Base-by-base conservation (phyloP, 257 asterid species). In the Dorcoceras hygrometricum region DNA sequence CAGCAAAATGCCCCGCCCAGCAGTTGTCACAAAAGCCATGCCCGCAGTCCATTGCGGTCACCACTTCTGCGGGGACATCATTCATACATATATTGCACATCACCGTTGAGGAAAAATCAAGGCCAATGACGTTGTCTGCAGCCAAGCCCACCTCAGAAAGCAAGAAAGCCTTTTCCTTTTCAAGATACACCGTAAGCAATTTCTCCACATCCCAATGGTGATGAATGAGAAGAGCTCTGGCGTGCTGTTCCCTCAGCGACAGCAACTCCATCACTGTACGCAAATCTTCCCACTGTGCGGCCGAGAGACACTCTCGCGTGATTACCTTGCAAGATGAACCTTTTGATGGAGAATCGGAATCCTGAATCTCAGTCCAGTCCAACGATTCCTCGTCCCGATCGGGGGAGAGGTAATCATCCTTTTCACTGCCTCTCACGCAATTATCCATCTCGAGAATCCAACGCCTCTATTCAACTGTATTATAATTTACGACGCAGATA, bases 1-100 rank as follows among this genome's bases (percentile, higher is more conserved):
- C 93, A 76, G 88, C 76, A 68, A 94, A 94, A 79, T 94, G 99
- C 82, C 77, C 95, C 20, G 96, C 88, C 99, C 99, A 94, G 71
- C 99, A 94, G 58, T 36, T 76, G 80, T 87, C 87, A 89, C 99
- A 94, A 77, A 94, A 94, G 78, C 81, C 81, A 82, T 94, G 99
- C 57, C 96, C 96, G 70, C 97, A 94, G 69, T 87, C 99, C 99
- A 90, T 88, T 74, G 65, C 75, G 24, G 96, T 94, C 68, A 69
- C 71, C 70, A 81, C 83, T 57, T 75, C 76, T 61, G 80, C 83
- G 4, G 82, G 84, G 54, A 87, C 80, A 43, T 90, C 95, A 57
- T 94, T 97, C 48, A 85, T 85, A 73, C 99, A 94, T 65, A 94
- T 78, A 70, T 71, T 68, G 71, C 99, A 94, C 83, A 71, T 74